Percentiles rank a stretch among this genome's conserved stretches.
Conservation (phyloP, 257 asterid species). For the Fraxinus quadrangulata region DNA sequence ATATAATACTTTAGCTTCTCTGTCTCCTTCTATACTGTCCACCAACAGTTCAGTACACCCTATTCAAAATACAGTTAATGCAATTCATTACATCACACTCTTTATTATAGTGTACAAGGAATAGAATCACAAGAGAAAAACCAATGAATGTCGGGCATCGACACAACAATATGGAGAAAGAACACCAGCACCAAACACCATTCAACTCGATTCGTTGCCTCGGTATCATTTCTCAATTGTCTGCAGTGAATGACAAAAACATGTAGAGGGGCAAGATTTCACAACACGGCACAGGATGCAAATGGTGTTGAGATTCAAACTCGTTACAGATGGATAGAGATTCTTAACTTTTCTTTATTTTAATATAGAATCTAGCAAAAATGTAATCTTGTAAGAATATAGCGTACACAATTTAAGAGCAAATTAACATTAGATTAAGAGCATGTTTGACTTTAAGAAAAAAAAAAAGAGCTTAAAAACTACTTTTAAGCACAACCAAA, state of each 20-base stretch:
- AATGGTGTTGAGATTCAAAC: not conserved
- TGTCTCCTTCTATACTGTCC: too few species aligned
- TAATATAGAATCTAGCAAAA: not conserved
- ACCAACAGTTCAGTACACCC: not conserved
- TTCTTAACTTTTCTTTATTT: not conserved
- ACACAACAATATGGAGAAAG: not conserved
- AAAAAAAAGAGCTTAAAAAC: not conserved
- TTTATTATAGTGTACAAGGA: not conserved
- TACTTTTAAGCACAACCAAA: not conserved
- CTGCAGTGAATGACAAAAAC: not conserved
- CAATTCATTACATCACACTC: not conserved
- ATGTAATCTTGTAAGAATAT: not conserved
- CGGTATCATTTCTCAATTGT: not conserved
- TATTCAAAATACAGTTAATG: not conserved
- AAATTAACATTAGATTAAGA: not conserved
- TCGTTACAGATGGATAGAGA: not conserved
- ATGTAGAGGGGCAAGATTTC: not conserved
- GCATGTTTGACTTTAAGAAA: not conserved
- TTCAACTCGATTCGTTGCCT: not conserved
- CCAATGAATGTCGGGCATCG: not conserved
- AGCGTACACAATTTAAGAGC: too few species aligned
- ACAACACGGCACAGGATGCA: not conserved
- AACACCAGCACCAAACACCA: not conserved
- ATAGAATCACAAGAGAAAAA: not conserved
- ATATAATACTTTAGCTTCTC: not conserved